phyloP scores from a whole-genome alignment of 2,329 filamentous ascomycete genomes.

The Rhinocladiella similis region DNA sequence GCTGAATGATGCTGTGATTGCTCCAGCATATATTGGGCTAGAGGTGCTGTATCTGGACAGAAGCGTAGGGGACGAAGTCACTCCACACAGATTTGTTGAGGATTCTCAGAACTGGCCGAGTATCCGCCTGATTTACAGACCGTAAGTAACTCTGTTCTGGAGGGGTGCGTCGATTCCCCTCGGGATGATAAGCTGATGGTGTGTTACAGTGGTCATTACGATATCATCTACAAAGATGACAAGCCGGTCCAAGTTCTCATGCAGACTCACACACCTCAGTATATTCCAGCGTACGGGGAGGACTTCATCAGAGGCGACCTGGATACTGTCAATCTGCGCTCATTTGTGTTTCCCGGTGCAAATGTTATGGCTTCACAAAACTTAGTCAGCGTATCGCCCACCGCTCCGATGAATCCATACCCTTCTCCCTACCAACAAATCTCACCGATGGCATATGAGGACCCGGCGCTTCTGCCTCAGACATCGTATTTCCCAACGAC shows the following conservation, averaged over 20 bases:
- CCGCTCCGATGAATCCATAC: conserved; percentile 45
- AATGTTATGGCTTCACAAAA: conserved; percentile 51
- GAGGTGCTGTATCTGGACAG: conserved; percentile 91
- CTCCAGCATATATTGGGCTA: conserved; percentile 74
- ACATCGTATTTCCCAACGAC: conserved; percentile 14
- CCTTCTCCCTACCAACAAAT: conserved; percentile 72
- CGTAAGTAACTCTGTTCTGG: conserved; percentile 47
- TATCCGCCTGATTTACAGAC: conserved; percentile 67
- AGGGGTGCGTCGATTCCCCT: no score
- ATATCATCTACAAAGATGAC: conserved; percentile 75
- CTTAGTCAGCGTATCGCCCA: not conserved
- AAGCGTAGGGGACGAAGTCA: conserved; percentile 75
- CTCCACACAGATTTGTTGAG: conserved; percentile 43
- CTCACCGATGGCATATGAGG: conserved; percentile 59
- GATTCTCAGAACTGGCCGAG: conserved; percentile 53
- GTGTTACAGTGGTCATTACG: conserved; percentile 75
- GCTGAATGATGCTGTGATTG: conserved; percentile 75
- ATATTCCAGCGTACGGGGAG: conserved; percentile 4
- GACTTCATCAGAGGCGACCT: conserved; percentile 13
- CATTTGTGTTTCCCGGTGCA: conserved; percentile 11
- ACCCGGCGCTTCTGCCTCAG: conserved; percentile 1
- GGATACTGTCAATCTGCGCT: conserved; percentile 2
- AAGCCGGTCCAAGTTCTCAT: conserved; percentile 25
- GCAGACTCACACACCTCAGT: conserved; percentile 20
- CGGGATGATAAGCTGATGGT: not conserved